A percentile compares a stretch with the other conserved stretches of the same genome.
Evolutionary conservation across 371 early-diverging fungal species (phyloP).

Genomic region (Mucor racemosus): DNA sequence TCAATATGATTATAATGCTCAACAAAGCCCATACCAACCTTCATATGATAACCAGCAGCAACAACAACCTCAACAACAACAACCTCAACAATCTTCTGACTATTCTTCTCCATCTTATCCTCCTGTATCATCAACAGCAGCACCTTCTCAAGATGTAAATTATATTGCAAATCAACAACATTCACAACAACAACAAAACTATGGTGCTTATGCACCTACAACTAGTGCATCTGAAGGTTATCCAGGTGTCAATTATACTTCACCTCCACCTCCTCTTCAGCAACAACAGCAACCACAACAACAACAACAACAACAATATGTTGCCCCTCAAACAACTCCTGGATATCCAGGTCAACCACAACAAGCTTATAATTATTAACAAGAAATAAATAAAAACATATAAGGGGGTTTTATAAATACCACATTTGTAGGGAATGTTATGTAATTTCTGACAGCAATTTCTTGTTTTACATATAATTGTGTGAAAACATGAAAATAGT

Average conservation of each 20-base stretch:
- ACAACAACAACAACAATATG: constrained; percentile 1
- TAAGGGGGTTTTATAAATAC: constrained; percentile 4
- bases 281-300: neutral
- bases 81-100: neutral
- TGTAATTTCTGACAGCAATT: constrained; percentile 2
- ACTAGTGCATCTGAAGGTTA: constrained; percentile 16
- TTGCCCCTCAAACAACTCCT: neutral
- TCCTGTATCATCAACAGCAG: neutral
- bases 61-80: constrained; percentile 13
- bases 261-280: constrained; percentile 2
- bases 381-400: constrained; percentile 1
- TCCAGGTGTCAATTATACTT: neutral
- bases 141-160: constrained; percentile 1
- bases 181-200: constrained; percentile 3
- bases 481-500: neutral
- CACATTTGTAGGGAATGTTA: constrained; percentile 6
- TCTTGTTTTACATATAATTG: neutral
- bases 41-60: constrained; percentile 17
- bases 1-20: constrained; percentile 15
- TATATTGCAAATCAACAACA: neutral
- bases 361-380: constrained; percentile 23
- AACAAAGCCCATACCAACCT: constrained; percentile 15
- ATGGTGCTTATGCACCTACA: neutral
- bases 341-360: constrained; percentile 18
- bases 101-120: neutral